Base-by-base conservation (phyloP, 2,329 filamentous ascomycete species). In the Aspergillus ruber region DNA sequence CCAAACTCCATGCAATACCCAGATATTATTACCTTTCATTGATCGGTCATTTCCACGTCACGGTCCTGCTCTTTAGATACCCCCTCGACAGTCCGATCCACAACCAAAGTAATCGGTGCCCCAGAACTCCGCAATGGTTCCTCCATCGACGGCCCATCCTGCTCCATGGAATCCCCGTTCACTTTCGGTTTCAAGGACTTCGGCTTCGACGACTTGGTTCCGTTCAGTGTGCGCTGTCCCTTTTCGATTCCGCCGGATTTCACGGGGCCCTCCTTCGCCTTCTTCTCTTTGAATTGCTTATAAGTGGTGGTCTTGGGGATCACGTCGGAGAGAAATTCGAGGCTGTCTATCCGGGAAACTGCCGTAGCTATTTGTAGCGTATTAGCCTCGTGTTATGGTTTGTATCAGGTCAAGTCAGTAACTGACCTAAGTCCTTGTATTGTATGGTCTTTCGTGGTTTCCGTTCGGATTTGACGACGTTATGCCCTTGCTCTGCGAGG, bases 401-500 rank as follows among this genome's bases (percentile, higher is more conserved):
- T 20, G 20, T 20, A 20, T 4, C 4, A 20, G 20, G 20, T 4
- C 20, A 4, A 20, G 20, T 20, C 20, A 20, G 20, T 20, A 20
- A 20, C 20, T 49, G 74, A 90, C 87, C 85, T 38, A 98, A 79
- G 69, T 98, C 93, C 64, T 88, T 88, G 74, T 98, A 98, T 67
- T 97, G 93, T 52, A 98, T 86, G 62, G 94, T 96, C 51, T 90
- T 83, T 48, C 93, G 80, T 5, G 91, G 91, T 68, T 97, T 97
- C 59, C 86, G 82, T 70, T 97, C 93, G 1, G 90, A 80, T 64
- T 93, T 94, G 59, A 90, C 86, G 60, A 95, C 87, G 61, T 87
- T 90, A 66, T 95, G 84, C 21, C 86, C 85, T 66, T 94, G 87
- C 53, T 86, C 80, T 17, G 90, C 84, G 21, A 98, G 80, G 67